Evolutionary conservation across 208 protist genomes (phyloP).

Genomic region (Sergeia podlipaevii): DNA sequence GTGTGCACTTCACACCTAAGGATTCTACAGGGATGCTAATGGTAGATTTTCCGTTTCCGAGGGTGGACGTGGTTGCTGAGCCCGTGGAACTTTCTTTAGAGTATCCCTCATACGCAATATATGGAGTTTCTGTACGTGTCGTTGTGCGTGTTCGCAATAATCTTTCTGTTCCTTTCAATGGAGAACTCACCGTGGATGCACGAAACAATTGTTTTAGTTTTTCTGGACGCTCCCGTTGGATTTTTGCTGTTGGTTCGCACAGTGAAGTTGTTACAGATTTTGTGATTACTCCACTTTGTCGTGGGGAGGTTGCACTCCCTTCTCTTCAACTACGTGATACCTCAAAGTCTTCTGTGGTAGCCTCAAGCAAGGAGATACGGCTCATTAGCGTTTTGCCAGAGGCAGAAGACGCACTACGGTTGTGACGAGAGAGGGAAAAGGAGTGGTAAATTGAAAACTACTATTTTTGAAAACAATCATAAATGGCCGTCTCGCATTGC

Average conservation of each 20-base stretch:
- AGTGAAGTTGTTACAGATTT: constrained; percentile 19
- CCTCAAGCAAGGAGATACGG: too few species aligned
- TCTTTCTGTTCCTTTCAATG: constrained; percentile 19
- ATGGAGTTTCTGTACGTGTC: constrained; percentile 27
- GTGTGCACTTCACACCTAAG: constrained; percentile 34
- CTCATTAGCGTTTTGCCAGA: too few species aligned
- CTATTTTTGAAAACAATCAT: too few species aligned
- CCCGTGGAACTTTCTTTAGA: constrained; percentile 22
- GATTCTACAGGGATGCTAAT: constrained; percentile 20
- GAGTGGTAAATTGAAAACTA: too few species aligned
- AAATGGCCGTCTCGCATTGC: too few species aligned
- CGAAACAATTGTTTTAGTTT: constrained; percentile 23
- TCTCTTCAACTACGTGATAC: constrained; percentile 11
- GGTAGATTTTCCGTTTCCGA: constrained; percentile 50
- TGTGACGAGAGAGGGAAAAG: too few species aligned
- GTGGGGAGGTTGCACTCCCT: constrained; percentile 10
- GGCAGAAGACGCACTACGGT: too few species aligned
- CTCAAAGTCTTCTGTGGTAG: not conserved
- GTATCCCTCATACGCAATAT: constrained; percentile 29
- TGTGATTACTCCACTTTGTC: constrained; percentile 23
- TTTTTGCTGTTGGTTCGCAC: constrained; percentile 20
- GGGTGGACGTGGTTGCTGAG: constrained; percentile 27
- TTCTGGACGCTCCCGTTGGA: constrained; percentile 25
- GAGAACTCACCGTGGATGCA: constrained; percentile 33
- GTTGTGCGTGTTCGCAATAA: constrained; percentile 32